Evolutionary conservation across 1,284 basidiomycete genomes (phyloP).

Genomic region (Pyrrhoderma lamaoense): DNA sequence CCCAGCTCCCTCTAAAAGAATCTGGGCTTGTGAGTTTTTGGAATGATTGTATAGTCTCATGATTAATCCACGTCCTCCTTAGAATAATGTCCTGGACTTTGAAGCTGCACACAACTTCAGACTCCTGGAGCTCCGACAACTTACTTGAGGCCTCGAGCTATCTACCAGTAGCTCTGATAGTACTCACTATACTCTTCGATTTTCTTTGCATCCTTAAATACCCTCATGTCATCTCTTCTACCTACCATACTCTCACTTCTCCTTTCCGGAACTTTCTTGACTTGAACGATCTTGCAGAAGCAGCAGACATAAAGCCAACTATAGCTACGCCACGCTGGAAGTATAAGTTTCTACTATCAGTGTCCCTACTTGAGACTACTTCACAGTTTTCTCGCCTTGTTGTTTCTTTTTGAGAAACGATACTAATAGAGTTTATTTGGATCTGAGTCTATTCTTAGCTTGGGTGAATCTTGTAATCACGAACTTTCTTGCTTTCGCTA

Average conservation of each 20-base stretch:
- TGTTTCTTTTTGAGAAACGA: neutral
- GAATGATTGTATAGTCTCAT: neutral
- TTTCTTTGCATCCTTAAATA: slow-evolving; percentile 17
- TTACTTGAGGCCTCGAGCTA: too few species aligned
- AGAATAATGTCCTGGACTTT: slow-evolving; percentile 2
- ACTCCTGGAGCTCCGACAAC: too few species aligned
- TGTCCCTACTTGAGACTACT: slow-evolving; percentile 31
- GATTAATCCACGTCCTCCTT: neutral
- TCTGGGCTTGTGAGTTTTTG: too few species aligned
- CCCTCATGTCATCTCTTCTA: slow-evolving; percentile 26
- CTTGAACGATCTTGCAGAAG: slow-evolving; percentile 41
- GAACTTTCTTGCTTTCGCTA: neutral
- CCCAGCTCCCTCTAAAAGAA: too few species aligned
- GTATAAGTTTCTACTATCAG: slow-evolving; percentile 28
- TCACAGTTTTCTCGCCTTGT: neutral
- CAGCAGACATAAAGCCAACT: slow-evolving; percentile 25
- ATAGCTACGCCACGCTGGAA: slow-evolving; percentile 27
- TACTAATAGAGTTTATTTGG: neutral
- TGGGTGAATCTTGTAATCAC: slow-evolving; percentile 33
- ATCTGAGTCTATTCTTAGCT: slow-evolving; percentile 26
- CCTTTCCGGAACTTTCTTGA: slow-evolving; percentile 49
- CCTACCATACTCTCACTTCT: slow-evolving; percentile 28
- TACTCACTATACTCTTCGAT: slow-evolving; percentile 12
- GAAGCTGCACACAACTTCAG: too few species aligned
- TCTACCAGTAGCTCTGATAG: slow-evolving; percentile 6